These are phyloP conservation scores for Aureobasidium sp. DNA, from an alignment of 2,329 filamentous ascomycete species.

Conservation along the genomic window DNA sequence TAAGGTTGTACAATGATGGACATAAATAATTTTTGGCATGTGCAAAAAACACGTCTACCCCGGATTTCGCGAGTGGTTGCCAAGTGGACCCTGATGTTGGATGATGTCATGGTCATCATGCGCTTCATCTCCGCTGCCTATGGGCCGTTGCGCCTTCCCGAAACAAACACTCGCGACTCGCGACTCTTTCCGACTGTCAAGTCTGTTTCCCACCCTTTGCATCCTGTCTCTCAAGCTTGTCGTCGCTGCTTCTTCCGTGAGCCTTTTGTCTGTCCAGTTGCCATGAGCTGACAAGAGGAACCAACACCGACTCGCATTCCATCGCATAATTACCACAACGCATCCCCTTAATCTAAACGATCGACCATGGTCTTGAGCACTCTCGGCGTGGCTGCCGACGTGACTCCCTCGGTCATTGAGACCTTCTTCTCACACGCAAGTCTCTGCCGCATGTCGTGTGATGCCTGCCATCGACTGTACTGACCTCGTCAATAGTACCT, in stretches of 20 bases:
- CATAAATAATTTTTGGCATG: neutral
- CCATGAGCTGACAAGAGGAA: neutral
- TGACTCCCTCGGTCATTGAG: slow-evolving; percentile 79
- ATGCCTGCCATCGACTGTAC: neutral
- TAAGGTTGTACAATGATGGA: neutral
- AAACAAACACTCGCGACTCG: neutral
- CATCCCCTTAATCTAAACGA: neutral
- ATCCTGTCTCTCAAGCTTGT: too few relatives aligned
- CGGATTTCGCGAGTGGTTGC: neutral
- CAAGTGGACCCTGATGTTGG: neutral
- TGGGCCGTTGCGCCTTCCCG: neutral
- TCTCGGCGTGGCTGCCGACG: slow-evolving; percentile 70
- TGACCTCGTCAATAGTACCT: slow-evolving; percentile 55
- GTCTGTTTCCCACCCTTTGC: neutral
- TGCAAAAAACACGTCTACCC: neutral
- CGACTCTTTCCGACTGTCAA: neutral
- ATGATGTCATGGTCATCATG: neutral
- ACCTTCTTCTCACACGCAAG: slow-evolving; percentile 81
- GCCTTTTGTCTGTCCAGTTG: neutral
- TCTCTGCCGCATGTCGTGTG: slow-evolving; percentile 17
- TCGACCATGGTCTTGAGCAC: slow-evolving; percentile 62
- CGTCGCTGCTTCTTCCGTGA: neutral
- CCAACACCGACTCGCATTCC: neutral
- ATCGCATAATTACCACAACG: neutral
- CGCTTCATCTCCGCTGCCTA: slow-evolving; percentile 1